These are phyloP conservation scores for Paramecium bursaria DNA, from an alignment of 73 alveolate species.

Conservation along the genomic window DNA sequence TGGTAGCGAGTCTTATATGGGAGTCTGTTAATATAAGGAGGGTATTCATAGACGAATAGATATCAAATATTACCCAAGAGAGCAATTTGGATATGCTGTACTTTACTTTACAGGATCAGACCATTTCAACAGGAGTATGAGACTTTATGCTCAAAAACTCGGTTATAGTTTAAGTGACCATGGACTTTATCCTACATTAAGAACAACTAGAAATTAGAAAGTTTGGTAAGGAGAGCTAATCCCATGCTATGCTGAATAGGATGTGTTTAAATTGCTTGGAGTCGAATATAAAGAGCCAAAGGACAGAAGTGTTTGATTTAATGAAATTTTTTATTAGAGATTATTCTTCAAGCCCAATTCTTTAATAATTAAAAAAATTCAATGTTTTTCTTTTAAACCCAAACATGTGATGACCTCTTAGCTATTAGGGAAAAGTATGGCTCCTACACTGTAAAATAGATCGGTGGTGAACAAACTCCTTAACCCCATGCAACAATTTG, in stretches of 20 bases:
- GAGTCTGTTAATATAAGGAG: conserved; percentile 80
- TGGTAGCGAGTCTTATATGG: conserved; percentile 89
- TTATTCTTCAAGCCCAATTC: too few species aligned
- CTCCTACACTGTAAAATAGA: too few species aligned
- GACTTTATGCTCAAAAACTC: conserved; percentile 88
- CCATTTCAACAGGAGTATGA: conserved; percentile 91
- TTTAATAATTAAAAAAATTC: too few species aligned
- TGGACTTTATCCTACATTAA: conserved; percentile 83
- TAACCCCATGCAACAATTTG: too few species aligned
- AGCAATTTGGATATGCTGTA: conserved; percentile 88
- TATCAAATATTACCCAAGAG: conserved; percentile 89
- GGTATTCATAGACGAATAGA: conserved; percentile 88
- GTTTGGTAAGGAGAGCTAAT: conserved; percentile 74
- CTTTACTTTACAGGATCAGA: conserved; percentile 97
- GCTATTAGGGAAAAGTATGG: too few species aligned
- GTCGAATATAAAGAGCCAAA: conserved; percentile 87
- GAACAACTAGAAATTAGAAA: conserved; percentile 70
- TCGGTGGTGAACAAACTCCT: too few species aligned
- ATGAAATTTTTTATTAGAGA: conserved; percentile 7
- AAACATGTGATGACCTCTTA: too few species aligned
- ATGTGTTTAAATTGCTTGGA: conserved; percentile 83
- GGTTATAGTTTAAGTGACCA: conserved; percentile 93
- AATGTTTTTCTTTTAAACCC: too few species aligned
- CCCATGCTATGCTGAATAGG: conserved; percentile 92
- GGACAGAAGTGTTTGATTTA: conserved; percentile 89